phyloP scores from a whole-genome alignment of 192 early-diverging fungal species.

The Phlyctochytrium arcticum region DNA sequence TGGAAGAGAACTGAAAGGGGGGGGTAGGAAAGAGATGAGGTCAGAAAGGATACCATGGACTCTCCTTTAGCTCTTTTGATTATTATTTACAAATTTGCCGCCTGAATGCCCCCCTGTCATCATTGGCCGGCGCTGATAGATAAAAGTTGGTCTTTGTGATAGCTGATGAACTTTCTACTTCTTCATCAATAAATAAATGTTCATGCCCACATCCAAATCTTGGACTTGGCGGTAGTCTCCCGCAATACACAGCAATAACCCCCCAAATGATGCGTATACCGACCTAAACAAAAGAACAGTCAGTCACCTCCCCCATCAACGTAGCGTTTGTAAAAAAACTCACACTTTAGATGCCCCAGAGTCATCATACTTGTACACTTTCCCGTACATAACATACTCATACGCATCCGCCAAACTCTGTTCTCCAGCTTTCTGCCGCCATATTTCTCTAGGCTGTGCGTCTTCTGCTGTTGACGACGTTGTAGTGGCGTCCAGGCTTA shows the following conservation, averaged over 20 bases:
- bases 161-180: constrained; percentile 23
- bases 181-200: constrained; percentile 86
- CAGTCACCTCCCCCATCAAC: neutral
- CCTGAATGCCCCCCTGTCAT: too few species aligned
- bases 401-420: constrained; percentile 84
- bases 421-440: constrained; percentile 3
- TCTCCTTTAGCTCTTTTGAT: too few species aligned
- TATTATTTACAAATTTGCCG: too few species aligned
- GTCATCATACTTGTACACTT: constrained; percentile 94
- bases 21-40: too few species aligned
- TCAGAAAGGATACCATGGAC: too few species aligned
- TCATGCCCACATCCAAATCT: constrained; percentile 81
- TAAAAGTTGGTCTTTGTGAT: too few species aligned
- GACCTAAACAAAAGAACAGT: constrained; percentile 42
- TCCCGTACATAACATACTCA: constrained; percentile 98
- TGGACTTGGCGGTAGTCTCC: constrained; percentile 81
- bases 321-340: constrained; percentile 16
- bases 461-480: constrained; percentile 31
- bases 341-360: constrained; percentile 69
- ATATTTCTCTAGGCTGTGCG: constrained; percentile 27
- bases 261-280: constrained; percentile 88
- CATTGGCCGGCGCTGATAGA: too few species aligned
- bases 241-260: constrained; percentile 83
- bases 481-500: constrained; percentile 58
- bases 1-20: too few species aligned